Base-by-base conservation (phyloP, 1,284 basidiomycete genomes). In the Microbotryum saponariae region DNA sequence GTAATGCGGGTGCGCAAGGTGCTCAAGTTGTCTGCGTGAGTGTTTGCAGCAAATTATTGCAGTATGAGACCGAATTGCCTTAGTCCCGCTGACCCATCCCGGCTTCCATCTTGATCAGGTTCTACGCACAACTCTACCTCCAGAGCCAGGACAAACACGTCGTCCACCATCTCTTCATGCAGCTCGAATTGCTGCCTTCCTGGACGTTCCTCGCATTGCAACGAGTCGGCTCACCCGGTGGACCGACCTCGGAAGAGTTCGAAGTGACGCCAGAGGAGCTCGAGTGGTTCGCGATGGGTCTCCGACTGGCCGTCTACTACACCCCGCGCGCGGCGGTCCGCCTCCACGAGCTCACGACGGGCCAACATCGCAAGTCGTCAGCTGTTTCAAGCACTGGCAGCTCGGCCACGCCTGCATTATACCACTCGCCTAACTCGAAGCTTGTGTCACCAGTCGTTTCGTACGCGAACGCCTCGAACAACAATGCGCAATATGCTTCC, bases 71-170 rank as follows among this genome's bases (percentile, higher is more conserved):
- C n/a, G 6, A 20, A 27, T 16, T 16, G 12, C 4, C 10, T 37
- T 6, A 3, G 33, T 42, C 8, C 21, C 23, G 25, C 16, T 31
- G 9, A 3, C 6, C 4, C 25, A 6, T 5, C 18, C 1, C 59
- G 48, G 1, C 18, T 5, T 8, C 5, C 14, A 29, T 12, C 46
- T 29, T 27, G 20, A 20, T n/a, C 58, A 64, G 63, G 14, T 66
- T 66, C 59, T 66, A 66, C 48, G 20, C 23, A 4, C 60, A 67
- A 59, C 64, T 68, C 7, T 61, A 64, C 42, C 55, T 60, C 54
- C 53, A 51, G 20, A 63, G 59, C 6, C 48, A 56, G 14, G 65
- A 66, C 61, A 64, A 66, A 56, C 67, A 68, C 54, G 60, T 62
- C 45, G 58, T 64, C 14, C 64, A 58, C 51, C 64, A 68, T 44